Evolutionary conservation across 75 land plant genomes (phyloP), one percentile per base, ranked within the genome.

Genomic region (Sequoia sempervirens): DNA sequence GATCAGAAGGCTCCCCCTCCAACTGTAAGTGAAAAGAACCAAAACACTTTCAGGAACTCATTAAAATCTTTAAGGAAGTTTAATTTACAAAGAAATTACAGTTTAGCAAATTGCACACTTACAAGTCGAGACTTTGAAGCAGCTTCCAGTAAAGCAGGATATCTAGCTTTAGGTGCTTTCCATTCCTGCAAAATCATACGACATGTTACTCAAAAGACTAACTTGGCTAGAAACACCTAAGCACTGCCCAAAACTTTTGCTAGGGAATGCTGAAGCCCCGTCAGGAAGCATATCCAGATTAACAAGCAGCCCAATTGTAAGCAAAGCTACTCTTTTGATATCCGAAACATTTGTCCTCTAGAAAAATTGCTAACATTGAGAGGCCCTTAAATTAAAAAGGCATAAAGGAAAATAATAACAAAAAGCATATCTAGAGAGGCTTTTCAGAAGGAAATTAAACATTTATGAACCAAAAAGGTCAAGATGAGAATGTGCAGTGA

Each of bases 91-190:
- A 52, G 38, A 80, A 75, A 34, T 17, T 76, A 72, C 68, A 73
- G 4, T 38, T 32, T 79, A 20, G 79, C 61, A 54, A 80, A 83
- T 80, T 41, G 40, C 14, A 36, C 0, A 87, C 95, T 91, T 86
- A 94, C 99, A 85, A 74, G 73, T 40, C 89, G 80, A n/a, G 88
- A 84, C 41, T 88, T 87, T 45, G 85, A 69, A 58, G 89, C 90
- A 80, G 85, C 89, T 81, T 90, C 91, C 84, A 96, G 79, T 20
- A 96, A 85, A 66, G 90, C 83, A n/a, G 80, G 80, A 79, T 96
- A 94, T 83, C 90, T 89, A 18, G 97, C 92, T 83, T 92, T 93
- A 23, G 97, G 94, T 66, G 93, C 88, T 70, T 92, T 96, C 99
- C 97, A 96, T 86, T 96, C 99, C 99, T 96, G 89, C 85, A 93